Evolutionary conservation across 495 filamentous ascomycete species (phyloP), one percentile per base, ranked within the genome.

Genomic region (Penicillium malachiteum): DNA sequence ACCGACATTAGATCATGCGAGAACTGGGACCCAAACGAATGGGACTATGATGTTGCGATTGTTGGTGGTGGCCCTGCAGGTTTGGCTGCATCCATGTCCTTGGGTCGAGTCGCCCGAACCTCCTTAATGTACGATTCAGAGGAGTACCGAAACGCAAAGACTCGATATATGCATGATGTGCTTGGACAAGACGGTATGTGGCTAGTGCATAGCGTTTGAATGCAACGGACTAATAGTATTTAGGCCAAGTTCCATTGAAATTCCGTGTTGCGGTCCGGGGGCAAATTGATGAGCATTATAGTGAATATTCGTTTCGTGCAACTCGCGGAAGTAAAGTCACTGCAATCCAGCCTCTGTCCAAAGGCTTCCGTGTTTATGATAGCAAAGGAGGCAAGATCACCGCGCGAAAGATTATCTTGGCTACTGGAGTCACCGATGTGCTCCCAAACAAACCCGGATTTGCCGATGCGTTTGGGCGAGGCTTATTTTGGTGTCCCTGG

Each of bases 401-500:
- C 3, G 59, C 48, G 6, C 50, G 50, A 18, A 73, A 73, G 40
- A 55, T 80, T 44, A 65, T 80, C 35, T 63, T 80, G 14, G 77
- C 71, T 6, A 80, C 72, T 3, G 76, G 77, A 3, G 68, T 80
- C 3, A 72, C 57, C 17, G 77, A 80, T 54, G 62, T 77, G 37
- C 49, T 78, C 2, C 77, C 77, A 6, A 18, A 40, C 16, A 77
- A 70, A 1, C 69, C 71, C 0, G 77, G 77, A 6, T 40, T 80
- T 3, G 33, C 34, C 9, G 68, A 74, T 45, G 76, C 67, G 41
- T 80, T 75, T 71, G 77, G 77, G 16, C 64, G 72, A 48, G 75
- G 77, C 48, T 70, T 78, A 26, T 80, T 70, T 58, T 78, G 75
- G 75, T 80, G 77, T 42, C 75, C 75, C 0, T 80, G 77, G 77